phyloP scores from a whole-genome alignment of 345 rosid genomes.

The Pugionium cornutum region DNA sequence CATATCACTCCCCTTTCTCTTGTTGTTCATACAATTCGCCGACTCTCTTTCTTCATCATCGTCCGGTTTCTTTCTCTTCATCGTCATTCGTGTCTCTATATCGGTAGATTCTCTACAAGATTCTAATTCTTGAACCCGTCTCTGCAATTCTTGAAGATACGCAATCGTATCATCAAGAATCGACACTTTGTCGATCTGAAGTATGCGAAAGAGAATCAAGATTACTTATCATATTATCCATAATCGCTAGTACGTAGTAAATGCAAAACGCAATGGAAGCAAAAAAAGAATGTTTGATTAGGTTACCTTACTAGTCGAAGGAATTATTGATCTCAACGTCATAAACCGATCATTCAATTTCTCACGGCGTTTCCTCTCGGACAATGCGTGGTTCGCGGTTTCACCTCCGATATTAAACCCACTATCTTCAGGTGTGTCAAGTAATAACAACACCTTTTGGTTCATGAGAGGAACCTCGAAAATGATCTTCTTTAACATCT shows the following conservation, averaged over 20 bases:
- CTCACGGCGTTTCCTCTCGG: slow-evolving; percentile 55
- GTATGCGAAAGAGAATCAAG: background rate
- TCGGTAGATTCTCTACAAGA: slow-evolving; percentile 45
- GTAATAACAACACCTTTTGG: slow-evolving; percentile 37
- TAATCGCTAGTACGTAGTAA: background rate
- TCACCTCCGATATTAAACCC: slow-evolving; percentile 48
- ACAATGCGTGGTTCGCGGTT: slow-evolving; percentile 44
- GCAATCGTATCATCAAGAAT: slow-evolving; percentile 80
- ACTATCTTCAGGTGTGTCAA: slow-evolving; percentile 43
- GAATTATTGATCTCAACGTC: slow-evolving; percentile 66
- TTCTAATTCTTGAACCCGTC: slow-evolving; percentile 66
- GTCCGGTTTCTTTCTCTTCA: slow-evolving; percentile 42
- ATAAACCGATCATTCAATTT: slow-evolving; percentile 56
- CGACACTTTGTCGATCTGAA: slow-evolving; percentile 71
- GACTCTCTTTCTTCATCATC: slow-evolving; percentile 62
- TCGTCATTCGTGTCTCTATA: slow-evolving; percentile 42
- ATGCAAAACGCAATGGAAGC: background rate
- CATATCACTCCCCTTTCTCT: slow-evolving; percentile 62
- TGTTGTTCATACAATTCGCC: slow-evolving; percentile 56
- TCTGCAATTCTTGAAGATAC: slow-evolving; percentile 69
- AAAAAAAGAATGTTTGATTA: slow-evolving; percentile 7
- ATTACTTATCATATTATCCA: no score
- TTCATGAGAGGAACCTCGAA: slow-evolving; percentile 72
- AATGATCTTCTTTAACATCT: slow-evolving; percentile 68
- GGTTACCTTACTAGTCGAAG: slow-evolving; percentile 70